Base-by-base conservation (phyloP, 768 basidiomycete species). In the Pisolithus tinctorius region DNA sequence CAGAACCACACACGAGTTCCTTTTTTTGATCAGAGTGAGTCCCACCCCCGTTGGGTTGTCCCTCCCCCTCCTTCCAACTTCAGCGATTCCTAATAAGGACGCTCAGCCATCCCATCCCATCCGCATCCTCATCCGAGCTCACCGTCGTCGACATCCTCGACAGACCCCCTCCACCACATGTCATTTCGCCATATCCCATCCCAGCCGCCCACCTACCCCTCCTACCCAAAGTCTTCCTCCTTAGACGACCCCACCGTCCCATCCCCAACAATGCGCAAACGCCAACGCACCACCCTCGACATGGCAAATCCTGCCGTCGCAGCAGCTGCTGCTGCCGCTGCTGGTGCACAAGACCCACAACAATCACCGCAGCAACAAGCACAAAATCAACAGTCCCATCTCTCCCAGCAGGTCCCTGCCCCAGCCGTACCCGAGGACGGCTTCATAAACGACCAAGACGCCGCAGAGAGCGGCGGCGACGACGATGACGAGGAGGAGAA, bases 401-500 rank as follows among this genome's bases (percentile, higher is more conserved):
- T 65, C 29, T 49, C 63, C 13, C 69, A 63, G 48, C 41, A 49
- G 6, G 56, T 55, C 13, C 47, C 44, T 11, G 50, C 67, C 29
- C 71, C 72, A 49, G 69, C 71, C 13, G 76, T 82, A 7, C 72
- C 74, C 38, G 86, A 87, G 48, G 88, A 89, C 70, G 84, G 84
- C 67, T 91, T 93, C 72, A 88, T 89, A 70, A 82, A 83, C 56
- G 89, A 93, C 73, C 84, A 89, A 60, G 89, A 90, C 57, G 90
- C 88, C 6, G 86, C 74, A 38, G 88, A 89, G 66, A 81, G 79
- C 30, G 74, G 66, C 46, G 84, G 70, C 43, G 89, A 88, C 64
- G 89, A 91, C 60, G 89, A 92, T 64, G 91, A 91, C 43, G 89
- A 88, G 54, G 86, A 84, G 17, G 86, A 84, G 61, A 87, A 84